Evolutionary conservation across 1,284 basidiomycete species (phyloP).

Genomic region (Meira nashicola): DNA sequence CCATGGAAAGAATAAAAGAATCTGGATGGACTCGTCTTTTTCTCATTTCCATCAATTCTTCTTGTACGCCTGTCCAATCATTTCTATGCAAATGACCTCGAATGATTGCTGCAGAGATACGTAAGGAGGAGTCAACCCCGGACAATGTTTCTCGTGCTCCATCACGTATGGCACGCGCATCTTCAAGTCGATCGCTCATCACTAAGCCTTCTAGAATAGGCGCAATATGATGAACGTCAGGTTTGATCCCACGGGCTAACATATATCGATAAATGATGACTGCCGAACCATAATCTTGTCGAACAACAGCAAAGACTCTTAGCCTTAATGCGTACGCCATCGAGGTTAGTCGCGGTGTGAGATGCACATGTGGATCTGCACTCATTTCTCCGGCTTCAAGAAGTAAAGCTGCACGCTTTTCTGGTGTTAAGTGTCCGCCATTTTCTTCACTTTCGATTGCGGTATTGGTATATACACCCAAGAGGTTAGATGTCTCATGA

Average conservation of each 20-base stretch:
- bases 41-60: background rate
- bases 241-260: conserved; percentile 22
- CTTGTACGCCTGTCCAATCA: conserved; percentile 10
- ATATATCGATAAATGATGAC: conserved; percentile 26
- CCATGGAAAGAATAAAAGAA: background rate
- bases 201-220: conserved; percentile 29
- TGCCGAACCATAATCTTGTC: conserved; percentile 24
- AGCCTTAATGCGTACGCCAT: conserved; percentile 29
- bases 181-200: conserved; percentile 17
- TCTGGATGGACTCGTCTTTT: background rate
- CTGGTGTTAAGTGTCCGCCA: no score
- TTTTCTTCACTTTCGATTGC: no score
- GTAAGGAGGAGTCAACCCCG: conserved; percentile 19
- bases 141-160: conserved; percentile 18
- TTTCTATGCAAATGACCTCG: conserved; percentile 21
- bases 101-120: conserved; percentile 28
- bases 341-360: conserved; percentile 15
- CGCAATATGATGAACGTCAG: conserved; percentile 29
- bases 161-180: conserved; percentile 24
- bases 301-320: conserved; percentile 28
- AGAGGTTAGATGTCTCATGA: no score
- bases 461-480: no score
- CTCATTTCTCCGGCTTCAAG: no score
- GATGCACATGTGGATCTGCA: conserved; percentile 9
- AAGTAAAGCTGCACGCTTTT: no score